Evolutionary conservation across 169 alveolate genomes (phyloP), one percentile per base, ranked within the genome.

Genomic region (Miamiensis avidus): DNA sequence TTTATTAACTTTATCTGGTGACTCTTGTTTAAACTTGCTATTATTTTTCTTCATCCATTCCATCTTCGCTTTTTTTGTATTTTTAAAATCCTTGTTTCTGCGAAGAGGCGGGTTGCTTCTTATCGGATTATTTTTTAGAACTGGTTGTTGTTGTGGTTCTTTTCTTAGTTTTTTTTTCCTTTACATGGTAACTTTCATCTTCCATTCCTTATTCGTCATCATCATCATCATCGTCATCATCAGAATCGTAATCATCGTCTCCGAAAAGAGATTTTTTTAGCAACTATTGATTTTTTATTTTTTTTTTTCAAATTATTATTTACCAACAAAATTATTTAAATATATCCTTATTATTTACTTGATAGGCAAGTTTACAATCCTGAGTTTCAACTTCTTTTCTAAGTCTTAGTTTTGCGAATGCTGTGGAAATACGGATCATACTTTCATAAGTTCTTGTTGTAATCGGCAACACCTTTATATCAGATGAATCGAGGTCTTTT

Each of bases 391-490:
- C 64, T 27, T 77, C 29, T 77, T 33, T 31, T 25, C 92, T 74
- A 29, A 94, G 74, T 83, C 96, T 89, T 25, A 95, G 86, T 78
- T 95, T 95, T 0, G 98, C 96, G 83, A 91, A 92, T 29, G 98
- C 98, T 65, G 97, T 93, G 1, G 96, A 86, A 64, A 95, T 85
- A 78, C 98, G 81, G 64, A 95, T 95, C 81, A 95, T 29, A n/a
- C 97, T 93, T 90, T 95, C 98, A 29, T 94, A 88, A 0, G 97
- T 94, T 93, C 98, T 93, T 25, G 93, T 95, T 31, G 97, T 96
- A 28, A 96, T 91, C 16, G 97, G 97, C 29, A 91, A 82, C 31
- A 91, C 83, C 83, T 90, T 92, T 20, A 89, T 88, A 65, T 86
- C 86, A 31, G 89, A 93, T 28, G 85, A 93, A 16, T 91, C 84